Conservation (phyloP, 768 basidiomycete genomes). For the Lentinula guzmanii region DNA sequence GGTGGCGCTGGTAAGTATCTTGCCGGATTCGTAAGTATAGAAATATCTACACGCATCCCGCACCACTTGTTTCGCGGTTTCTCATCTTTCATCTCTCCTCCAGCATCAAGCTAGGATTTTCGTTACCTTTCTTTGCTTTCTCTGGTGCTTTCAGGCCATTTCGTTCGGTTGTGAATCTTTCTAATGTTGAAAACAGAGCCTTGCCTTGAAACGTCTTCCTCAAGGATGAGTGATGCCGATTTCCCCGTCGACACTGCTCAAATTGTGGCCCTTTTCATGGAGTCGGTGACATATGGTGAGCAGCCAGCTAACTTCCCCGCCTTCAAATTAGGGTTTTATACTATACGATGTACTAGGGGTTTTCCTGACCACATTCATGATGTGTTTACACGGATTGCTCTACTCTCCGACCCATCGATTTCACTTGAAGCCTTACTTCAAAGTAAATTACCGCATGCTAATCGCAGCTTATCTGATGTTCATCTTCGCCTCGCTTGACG, state of each 20-base stretch:
- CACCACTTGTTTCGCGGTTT: background rate
- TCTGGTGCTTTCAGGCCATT: background rate
- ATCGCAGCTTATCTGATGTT: constrained; percentile 31
- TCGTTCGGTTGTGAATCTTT: background rate
- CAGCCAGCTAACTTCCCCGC: background rate
- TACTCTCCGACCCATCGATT: constrained; percentile 23
- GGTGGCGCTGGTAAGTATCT: background rate
- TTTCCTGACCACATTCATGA: constrained; percentile 29
- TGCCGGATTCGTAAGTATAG: background rate
- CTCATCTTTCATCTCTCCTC: background rate
- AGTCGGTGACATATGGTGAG: constrained; percentile 31
- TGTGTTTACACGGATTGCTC: constrained; percentile 21
- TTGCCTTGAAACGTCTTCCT: background rate
- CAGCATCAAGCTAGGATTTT: background rate
- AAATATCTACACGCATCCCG: background rate
- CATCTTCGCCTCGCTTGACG: constrained; percentile 32
- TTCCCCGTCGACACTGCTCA: constrained; percentile 31
- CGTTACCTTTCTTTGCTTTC: background rate
- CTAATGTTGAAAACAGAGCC: background rate
- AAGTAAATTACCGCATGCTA: constrained; percentile 28
- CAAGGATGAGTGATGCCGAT: background rate
- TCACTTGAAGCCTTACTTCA: constrained; percentile 15
- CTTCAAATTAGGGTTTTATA: background rate
- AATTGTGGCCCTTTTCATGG: constrained; percentile 34
- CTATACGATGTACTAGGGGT: constrained; percentile 17